Base-by-base conservation (phyloP, 192 early-diverging fungal genomes). In the Rhizophagus prolifer region DNA sequence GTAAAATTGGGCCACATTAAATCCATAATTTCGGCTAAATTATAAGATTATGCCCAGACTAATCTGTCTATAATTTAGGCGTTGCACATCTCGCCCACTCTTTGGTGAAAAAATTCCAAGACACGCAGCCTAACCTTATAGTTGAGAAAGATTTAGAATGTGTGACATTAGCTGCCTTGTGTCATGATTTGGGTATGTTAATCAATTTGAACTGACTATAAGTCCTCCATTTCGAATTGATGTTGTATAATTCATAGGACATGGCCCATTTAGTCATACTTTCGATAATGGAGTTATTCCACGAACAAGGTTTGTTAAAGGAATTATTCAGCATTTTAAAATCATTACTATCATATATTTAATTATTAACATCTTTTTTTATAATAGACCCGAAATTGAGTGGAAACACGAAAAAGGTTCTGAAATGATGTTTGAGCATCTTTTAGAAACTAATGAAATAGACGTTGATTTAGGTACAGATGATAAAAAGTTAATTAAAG, bases 261-360 rank as follows among this genome's bases (percentile, higher is more conserved):
- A 98, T 82, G 97, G 97, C 12, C 96, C 96, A 1, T 97, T 93
- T 81, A 94, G 93, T 78, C 97, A 99, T 79, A 85, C 97, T 16
- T 99, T 99, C 90, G 97, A 99, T 78, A 90, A 89, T 74, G 86
- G 86, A 69, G 93, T 98, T 79, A 94, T 99, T 76, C 93, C 93
- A 38, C 76, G 81, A n/a, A 82, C 82, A 16, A 74, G 82, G 82
- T 84, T 50, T 1, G 13, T 54, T 9, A 71, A 71, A 50, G 28
- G 7, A 38, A 16, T n/a, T n/a, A 71, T 3, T 10, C 14, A 26
- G 3, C 44, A 71, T 54, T 13, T 2, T 80, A 59, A 30, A n/a
- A 80, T 31, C 25, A 36, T 25, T 70, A 31, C 2, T 31, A 5
- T n/a, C n/a, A 14, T 41, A 1, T n/a, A 54, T 25, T 6, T 74